phyloP scores from a whole-genome alignment of 768 basidiomycete species.

The Tylopilus felleus region DNA sequence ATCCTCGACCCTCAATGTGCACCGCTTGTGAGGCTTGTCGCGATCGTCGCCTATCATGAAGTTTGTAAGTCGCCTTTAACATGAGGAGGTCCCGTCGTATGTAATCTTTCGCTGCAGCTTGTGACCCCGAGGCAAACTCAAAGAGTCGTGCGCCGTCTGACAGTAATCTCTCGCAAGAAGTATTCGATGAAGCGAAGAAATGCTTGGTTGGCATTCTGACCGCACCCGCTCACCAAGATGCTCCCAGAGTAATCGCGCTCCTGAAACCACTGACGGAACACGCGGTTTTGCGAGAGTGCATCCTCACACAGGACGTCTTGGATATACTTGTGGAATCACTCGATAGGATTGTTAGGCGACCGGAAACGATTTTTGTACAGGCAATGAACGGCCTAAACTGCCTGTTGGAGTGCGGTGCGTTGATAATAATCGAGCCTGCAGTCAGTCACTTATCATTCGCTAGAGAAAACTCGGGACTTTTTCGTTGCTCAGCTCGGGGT shows the following conservation, averaged over 20 bases:
- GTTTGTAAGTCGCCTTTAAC: constrained; percentile 9
- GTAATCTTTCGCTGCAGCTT: constrained; percentile 1
- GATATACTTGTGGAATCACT: constrained; percentile 11
- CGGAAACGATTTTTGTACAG: constrained; percentile 10
- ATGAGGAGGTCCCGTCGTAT: too few species aligned
- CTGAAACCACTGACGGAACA: constrained; percentile 20
- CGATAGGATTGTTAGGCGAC: constrained; percentile 6
- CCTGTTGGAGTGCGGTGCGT: constrained; percentile 20
- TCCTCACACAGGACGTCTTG: constrained; percentile 16
- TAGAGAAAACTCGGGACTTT: constrained; percentile 11
- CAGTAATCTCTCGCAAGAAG: background rate
- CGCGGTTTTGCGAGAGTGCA: constrained; percentile 4
- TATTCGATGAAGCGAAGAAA: constrained; percentile 15
- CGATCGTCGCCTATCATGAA: constrained; percentile 22
- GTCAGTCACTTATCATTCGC: background rate
- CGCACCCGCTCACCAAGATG: constrained; percentile 15
- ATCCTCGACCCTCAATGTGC: constrained; percentile 11
- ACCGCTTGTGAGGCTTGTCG: constrained; percentile 19
- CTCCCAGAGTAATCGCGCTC: constrained; percentile 21
- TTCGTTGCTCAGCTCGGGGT: constrained; percentile 8
- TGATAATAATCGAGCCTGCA: background rate
- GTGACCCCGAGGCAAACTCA: background rate
- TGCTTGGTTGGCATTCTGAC: constrained; percentile 9
- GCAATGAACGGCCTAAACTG: constrained; percentile 23
- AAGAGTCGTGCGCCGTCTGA: background rate